These are phyloP conservation scores for Amoebophrya sp. DNA, from an alignment of 169 alveolate genomes.

Conservation along the genomic window DNA sequence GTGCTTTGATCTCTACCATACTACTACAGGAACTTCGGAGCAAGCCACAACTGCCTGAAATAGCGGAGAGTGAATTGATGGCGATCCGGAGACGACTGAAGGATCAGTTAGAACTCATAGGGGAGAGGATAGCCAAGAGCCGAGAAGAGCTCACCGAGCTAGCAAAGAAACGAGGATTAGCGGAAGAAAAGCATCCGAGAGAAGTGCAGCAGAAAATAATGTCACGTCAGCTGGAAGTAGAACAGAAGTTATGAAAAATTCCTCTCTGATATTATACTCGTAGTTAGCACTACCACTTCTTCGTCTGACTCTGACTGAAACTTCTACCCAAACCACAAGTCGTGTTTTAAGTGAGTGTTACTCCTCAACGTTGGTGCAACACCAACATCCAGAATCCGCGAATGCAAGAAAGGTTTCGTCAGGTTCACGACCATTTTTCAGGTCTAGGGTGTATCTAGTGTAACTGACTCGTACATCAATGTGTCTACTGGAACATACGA, in stretches of 20 bases:
- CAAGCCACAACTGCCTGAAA: not conserved
- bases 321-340: no score
- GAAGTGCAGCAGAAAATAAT: not conserved
- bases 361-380: no score
- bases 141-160: conserved; percentile 15
- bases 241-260: not conserved
- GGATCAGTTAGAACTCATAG: not conserved
- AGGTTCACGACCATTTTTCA: no score
- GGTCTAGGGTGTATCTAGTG: no score
- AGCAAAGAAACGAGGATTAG: not conserved
- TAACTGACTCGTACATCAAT: no score
- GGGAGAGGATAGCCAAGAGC: not conserved
- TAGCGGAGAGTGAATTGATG: not conserved
- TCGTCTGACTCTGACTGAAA: no score
- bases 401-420: no score
- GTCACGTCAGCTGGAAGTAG: not conserved
- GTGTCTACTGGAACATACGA: no score
- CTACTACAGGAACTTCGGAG: not conserved
- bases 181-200: not conserved
- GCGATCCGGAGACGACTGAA: not conserved
- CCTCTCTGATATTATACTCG: not conserved
- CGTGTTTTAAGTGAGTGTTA: no score
- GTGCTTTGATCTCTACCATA: no score
- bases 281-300: no score
- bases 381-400: no score